Evolutionary conservation across 805 yeast genomes (phyloP).

Genomic region (Kurtzmaniella cleridarum): DNA sequence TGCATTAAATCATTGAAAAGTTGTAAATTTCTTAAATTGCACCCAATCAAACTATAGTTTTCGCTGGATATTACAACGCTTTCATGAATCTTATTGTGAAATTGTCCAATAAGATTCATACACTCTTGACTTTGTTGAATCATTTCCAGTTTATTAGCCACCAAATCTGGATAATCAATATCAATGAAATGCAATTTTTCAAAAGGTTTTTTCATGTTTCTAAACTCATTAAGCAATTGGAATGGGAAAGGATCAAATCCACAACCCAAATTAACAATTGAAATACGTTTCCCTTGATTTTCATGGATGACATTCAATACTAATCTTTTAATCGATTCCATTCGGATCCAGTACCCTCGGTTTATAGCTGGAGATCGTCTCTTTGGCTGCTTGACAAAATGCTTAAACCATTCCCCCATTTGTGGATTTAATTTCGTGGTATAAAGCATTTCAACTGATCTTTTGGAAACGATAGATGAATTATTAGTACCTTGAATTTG

Average conservation of each 20-base stretch:
- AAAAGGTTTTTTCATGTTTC: slow-evolving; percentile 8
- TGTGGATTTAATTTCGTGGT: slow-evolving; percentile 27
- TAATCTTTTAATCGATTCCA: slow-evolving; percentile 58
- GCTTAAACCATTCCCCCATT: slow-evolving; percentile 48
- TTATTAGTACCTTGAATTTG: slow-evolving; percentile 83
- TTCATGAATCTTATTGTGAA: slow-evolving; percentile 2
- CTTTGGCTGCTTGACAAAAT: slow-evolving; percentile 60
- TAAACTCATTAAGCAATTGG: slow-evolving; percentile 20
- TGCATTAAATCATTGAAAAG: slow-evolving; percentile 30
- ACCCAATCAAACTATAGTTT: slow-evolving; percentile 56
- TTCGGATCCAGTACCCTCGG: slow-evolving; percentile 78
- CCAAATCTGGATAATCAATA: slow-evolving; percentile 70
- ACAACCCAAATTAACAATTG: slow-evolving; percentile 69
- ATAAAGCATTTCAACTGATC: slow-evolving; percentile 71
- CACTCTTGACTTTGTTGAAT: slow-evolving; percentile 47
- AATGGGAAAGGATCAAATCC: slow-evolving; percentile 53
- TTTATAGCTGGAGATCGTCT: slow-evolving; percentile 77
- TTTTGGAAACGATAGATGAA: slow-evolving; percentile 75
- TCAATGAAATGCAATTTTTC: slow-evolving; percentile 49
- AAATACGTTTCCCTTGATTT: slow-evolving; percentile 13
- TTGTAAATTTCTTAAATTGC: slow-evolving; percentile 52
- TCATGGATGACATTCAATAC: slow-evolving; percentile 43
- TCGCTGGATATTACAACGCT: slow-evolving; percentile 25
- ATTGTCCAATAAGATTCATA: slow-evolving; percentile 36
- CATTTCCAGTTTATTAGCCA: slow-evolving; percentile 49